Percentiles rank a stretch among this genome's conserved stretches.
Evolutionary conservation across 371 early-diverging fungal species (phyloP).

Genomic region (Mortierella sp.): DNA sequence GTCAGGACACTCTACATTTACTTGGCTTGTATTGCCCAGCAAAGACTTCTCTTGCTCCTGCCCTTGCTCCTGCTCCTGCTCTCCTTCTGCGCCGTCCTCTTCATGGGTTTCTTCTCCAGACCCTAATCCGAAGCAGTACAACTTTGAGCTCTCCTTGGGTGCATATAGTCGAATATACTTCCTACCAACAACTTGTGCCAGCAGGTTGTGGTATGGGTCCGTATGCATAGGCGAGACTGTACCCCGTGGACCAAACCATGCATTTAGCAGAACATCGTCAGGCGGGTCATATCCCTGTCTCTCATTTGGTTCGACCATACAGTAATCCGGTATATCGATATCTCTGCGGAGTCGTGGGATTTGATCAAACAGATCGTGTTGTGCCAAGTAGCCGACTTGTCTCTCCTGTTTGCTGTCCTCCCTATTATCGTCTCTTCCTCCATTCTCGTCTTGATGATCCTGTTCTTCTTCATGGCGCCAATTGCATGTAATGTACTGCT

Average conservation of each 20-base stretch:
- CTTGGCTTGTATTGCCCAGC: slow-evolving; percentile 86
- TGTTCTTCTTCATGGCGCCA: background rate
- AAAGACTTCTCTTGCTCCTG: slow-evolving; percentile 44
- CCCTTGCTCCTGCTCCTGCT: background rate
- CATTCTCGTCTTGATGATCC: background rate
- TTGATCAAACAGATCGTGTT: slow-evolving; percentile 89
- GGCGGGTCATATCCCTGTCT: slow-evolving; percentile 56
- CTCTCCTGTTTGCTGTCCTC: background rate
- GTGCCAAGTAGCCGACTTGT: slow-evolving; percentile 84
- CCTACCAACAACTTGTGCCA: slow-evolving; percentile 89
- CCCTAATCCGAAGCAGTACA: slow-evolving; percentile 63
- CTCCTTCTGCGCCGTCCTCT: background rate
- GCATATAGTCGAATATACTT: slow-evolving; percentile 85
- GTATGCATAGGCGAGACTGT: slow-evolving; percentile 92
- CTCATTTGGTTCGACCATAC: slow-evolving; percentile 63
- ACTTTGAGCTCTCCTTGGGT: slow-evolving; percentile 66
- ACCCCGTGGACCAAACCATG: slow-evolving; percentile 91
- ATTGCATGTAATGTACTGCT: slow-evolving; percentile 57
- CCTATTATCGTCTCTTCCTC: background rate
- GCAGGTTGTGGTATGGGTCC: slow-evolving; percentile 88
- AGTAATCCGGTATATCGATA: slow-evolving; percentile 85
- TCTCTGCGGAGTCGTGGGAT: slow-evolving; percentile 81
- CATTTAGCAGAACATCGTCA: slow-evolving; percentile 74
- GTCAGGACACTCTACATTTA: slow-evolving; percentile 79
- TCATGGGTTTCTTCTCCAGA: slow-evolving; percentile 1